These are phyloP conservation scores for Pelargonium exstipulatum DNA, from an alignment of 441 rosid species.

Conservation along the genomic window DNA sequence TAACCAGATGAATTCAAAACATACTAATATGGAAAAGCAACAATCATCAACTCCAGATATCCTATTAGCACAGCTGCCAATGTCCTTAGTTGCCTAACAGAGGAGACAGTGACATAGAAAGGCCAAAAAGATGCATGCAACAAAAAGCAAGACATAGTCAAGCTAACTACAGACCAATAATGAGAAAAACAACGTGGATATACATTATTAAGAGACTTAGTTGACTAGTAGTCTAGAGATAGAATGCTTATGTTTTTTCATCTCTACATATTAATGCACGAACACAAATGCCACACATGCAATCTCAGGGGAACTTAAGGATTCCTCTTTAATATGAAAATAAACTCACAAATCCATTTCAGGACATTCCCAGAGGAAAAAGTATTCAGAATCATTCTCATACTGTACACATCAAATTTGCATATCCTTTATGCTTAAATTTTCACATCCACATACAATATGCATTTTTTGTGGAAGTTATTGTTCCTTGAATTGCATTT, in stretches of 20 bases:
- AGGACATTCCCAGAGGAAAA: too few species aligned
- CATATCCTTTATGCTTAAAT: too few species aligned
- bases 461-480: too few species aligned
- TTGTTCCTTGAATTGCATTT: too few species aligned
- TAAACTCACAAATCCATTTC: too few species aligned
- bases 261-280: background rate
- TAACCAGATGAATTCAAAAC: background rate
- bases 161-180: background rate
- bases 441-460: too few species aligned
- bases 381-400: too few species aligned
- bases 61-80: background rate
- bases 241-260: background rate
- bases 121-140: background rate
- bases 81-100: background rate
- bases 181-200: background rate
- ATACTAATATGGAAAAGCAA: background rate
- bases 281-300: background rate
- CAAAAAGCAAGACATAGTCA: background rate
- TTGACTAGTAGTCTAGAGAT: background rate
- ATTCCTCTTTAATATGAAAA: too few species aligned
- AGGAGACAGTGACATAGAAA: background rate
- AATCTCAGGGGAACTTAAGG: too few species aligned
- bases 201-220: too few species aligned
- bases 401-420: too few species aligned
- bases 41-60: background rate